These are phyloP conservation scores for Candida sithepensis DNA, from an alignment of 805 yeast species.

Conservation along the genomic window DNA sequence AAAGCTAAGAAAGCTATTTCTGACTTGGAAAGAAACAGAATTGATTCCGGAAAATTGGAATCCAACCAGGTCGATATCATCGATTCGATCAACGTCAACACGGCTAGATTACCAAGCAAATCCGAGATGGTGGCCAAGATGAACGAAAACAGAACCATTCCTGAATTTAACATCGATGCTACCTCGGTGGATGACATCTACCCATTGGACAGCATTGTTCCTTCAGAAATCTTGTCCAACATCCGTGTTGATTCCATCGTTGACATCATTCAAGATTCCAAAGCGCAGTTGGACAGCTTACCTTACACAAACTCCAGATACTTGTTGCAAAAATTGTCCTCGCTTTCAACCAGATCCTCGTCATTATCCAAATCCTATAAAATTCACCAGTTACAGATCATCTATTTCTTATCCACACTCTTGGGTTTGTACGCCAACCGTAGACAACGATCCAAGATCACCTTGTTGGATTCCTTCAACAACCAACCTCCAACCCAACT, in stretches of 20 bases:
- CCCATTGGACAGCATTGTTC: slow-evolving; percentile 67
- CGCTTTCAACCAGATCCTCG: slow-evolving; percentile 15
- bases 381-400: slow-evolving; percentile 56
- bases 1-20: slow-evolving; percentile 89
- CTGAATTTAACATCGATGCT: slow-evolving; percentile 73
- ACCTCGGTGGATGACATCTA: slow-evolving; percentile 79
- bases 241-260: slow-evolving; percentile 64
- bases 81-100: slow-evolving; percentile 68
- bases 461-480: slow-evolving; percentile 57
- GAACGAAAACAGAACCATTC: slow-evolving; percentile 77
- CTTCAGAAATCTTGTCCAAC: slow-evolving; percentile 56
- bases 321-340: slow-evolving; percentile 44
- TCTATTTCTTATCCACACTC: slow-evolving; percentile 78
- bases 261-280: slow-evolving; percentile 44
- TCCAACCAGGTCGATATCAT: slow-evolving; percentile 71
- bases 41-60: slow-evolving; percentile 79
- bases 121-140: slow-evolving; percentile 55
- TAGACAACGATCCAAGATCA: slow-evolving; percentile 56
- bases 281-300: slow-evolving; percentile 50
- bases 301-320: slow-evolving; percentile 60
- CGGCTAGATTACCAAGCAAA: slow-evolving; percentile 70
- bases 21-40: slow-evolving; percentile 75
- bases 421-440: slow-evolving; percentile 77
- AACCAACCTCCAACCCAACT: slow-evolving; percentile 75
- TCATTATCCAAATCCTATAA: slow-evolving; percentile 33